phyloP scores from a whole-genome alignment of 106 monocot species.

The Triglochin maritima region DNA sequence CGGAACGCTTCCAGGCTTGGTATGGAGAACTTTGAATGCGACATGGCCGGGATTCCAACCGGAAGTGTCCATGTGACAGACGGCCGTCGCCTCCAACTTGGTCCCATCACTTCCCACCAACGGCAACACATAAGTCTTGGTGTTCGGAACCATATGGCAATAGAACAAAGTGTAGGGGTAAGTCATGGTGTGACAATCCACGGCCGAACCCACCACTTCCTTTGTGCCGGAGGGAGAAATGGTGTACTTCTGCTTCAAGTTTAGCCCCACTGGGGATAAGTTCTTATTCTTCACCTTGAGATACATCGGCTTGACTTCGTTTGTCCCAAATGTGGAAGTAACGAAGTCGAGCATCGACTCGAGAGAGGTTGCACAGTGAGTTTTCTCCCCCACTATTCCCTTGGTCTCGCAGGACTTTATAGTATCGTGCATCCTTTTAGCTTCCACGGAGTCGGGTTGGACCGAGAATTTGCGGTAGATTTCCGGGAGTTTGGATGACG shows the following conservation, averaged over 20 bases:
- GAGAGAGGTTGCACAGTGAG: slow-evolving; percentile 23
- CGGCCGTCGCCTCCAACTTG: not conserved
- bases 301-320: slow-evolving; percentile 7
- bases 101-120: not conserved
- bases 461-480: slow-evolving; percentile 1
- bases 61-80: slow-evolving; percentile 2
- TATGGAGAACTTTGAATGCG: not conserved
- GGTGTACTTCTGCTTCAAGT: slow-evolving; percentile 13
- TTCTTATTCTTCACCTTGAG: not conserved
- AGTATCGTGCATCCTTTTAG: not conserved
- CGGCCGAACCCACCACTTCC: slow-evolving; percentile 1
- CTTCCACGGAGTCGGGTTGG: slow-evolving; percentile 1
- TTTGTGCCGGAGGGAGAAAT: slow-evolving; percentile 1
- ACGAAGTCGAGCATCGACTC: slow-evolving; percentile 35
- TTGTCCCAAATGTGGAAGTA: slow-evolving; percentile 13
- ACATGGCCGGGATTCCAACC: not conserved
- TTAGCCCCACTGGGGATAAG: not conserved
- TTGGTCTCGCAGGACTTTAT: slow-evolving; percentile 6
- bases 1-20: not conserved
- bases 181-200: not conserved
- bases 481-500: slow-evolving; percentile 4
- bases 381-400: slow-evolving; percentile 7
- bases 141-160: not conserved
- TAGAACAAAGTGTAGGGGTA: slow-evolving; percentile 1
- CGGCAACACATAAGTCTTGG: not conserved